Conservation (phyloP, 345 rosid species). For the Aquilaria yunnanensis region DNA sequence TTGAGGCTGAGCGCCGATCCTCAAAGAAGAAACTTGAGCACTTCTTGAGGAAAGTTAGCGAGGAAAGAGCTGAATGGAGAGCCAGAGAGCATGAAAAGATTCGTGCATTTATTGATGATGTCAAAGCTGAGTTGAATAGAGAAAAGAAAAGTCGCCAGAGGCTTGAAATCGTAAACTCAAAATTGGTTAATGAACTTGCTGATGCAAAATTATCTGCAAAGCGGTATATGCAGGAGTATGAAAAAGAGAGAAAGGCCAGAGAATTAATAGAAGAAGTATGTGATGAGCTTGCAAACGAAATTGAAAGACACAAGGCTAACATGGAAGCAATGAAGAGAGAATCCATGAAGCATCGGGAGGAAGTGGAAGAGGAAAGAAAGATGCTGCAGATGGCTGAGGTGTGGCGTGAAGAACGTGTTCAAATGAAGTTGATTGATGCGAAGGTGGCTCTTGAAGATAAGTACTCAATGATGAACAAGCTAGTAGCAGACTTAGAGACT, state of each 20-base stretch:
- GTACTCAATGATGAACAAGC: constrained; percentile 39
- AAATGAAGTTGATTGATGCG: constrained; percentile 77
- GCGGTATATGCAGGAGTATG: constrained; percentile 53
- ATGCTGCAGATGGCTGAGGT: constrained; percentile 87
- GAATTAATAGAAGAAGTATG: constrained; percentile 74
- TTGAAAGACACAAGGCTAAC: constrained; percentile 66
- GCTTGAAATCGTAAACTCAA: constrained; percentile 58
- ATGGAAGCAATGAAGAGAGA: constrained; percentile 56
- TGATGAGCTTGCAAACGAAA: constrained; percentile 70
- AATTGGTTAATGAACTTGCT: constrained; percentile 66
- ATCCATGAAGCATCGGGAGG: constrained; percentile 47
- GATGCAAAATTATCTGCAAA: constrained; percentile 52
- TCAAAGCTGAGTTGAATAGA: constrained; percentile 48
- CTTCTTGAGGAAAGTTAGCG: constrained; percentile 66
- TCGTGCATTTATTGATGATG: constrained; percentile 50
- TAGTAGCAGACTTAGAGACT: constrained; percentile 49
- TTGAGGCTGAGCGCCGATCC: constrained; percentile 53
- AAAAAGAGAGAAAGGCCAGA: constrained; percentile 56
- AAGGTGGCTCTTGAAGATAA: constrained; percentile 44
- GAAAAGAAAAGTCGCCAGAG: constrained; percentile 62
- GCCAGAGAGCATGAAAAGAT: constrained; percentile 72
- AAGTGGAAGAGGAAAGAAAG: constrained; percentile 65
- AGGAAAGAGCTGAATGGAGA: constrained; percentile 68
- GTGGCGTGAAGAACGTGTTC: constrained; percentile 85
- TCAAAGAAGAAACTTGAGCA: constrained; percentile 70